Evolutionary conservation across 176 grass and related monocot genomes (phyloP).

Genomic region (Poa annua): DNA sequence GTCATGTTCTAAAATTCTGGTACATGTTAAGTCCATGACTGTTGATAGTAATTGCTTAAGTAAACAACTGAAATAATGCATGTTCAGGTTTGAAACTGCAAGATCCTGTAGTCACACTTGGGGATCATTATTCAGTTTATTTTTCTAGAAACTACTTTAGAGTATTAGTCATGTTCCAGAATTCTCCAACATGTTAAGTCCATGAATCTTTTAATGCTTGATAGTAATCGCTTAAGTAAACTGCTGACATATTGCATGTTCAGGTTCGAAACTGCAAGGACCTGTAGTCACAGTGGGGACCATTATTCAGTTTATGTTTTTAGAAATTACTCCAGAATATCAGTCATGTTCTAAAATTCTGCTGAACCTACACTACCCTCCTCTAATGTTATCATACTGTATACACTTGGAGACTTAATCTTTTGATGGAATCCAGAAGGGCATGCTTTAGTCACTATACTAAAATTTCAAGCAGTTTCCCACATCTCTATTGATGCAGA

Average conservation of each 20-base stretch:
- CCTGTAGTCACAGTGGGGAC: background rate
- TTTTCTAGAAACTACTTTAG: conserved; percentile 1
- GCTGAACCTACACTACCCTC: background rate
- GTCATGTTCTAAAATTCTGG: conserved; percentile 7
- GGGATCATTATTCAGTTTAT: background rate
- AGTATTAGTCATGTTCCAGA: conserved; percentile 6
- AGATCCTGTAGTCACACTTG: conserved; percentile 20
- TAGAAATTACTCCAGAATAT: background rate
- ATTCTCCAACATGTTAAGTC: too few species aligned
- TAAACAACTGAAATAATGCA: conserved; percentile 9
- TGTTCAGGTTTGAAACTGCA: conserved; percentile 21
- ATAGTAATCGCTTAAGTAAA: background rate
- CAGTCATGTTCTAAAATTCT: conserved; percentile 14
- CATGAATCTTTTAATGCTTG: background rate
- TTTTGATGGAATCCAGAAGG: conserved; percentile 27
- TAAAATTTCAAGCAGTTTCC: too few species aligned
- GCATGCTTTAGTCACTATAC: background rate
- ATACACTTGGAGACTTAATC: conserved; percentile 1
- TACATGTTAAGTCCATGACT: conserved; percentile 19
- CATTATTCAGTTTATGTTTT: background rate
- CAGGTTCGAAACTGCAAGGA: conserved; percentile 26
- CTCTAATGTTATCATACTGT: conserved; percentile 16
- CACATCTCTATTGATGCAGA: conserved; percentile 7
- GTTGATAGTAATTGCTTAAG: background rate
- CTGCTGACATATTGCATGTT: conserved; percentile 8